Conservation (phyloP, 2,329 filamentous ascomycete genomes). For the Fusarium acutatum region DNA sequence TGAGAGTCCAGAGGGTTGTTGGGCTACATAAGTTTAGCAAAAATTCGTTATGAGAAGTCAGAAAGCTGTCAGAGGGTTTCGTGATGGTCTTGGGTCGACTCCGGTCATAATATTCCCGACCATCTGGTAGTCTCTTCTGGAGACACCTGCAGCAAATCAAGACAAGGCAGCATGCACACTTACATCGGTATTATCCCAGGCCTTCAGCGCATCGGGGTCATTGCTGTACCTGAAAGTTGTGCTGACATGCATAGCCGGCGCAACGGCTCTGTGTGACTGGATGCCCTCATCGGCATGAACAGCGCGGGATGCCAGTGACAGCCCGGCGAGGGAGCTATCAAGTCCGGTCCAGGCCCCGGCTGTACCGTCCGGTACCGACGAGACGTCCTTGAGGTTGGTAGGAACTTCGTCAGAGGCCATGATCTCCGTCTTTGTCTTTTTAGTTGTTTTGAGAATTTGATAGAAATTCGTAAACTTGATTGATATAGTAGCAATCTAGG, state of each 20-base stretch:
- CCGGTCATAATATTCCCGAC: neutral
- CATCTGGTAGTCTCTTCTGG: neutral
- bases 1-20: constrained; percentile 67
- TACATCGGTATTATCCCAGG: constrained; percentile 65
- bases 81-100: neutral
- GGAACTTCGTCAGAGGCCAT: constrained; percentile 38
- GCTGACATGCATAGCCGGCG: constrained; percentile 88
- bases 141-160: neutral
- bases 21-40: constrained; percentile 49
- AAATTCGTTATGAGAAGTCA: neutral
- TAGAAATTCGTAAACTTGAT: neutral
- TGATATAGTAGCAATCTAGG: neutral
- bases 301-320: constrained; percentile 72
- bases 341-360: constrained; percentile 6
- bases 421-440: neutral
- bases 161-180: constrained; percentile 39
- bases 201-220: constrained; percentile 71
- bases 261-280: constrained; percentile 79
- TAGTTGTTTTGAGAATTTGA: neutral
- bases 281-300: constrained; percentile 85
- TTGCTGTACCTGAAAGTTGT: constrained; percentile 87
- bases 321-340: constrained; percentile 28
- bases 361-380: constrained; percentile 13
- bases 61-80: neutral
- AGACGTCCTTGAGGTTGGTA: neutral